These are phyloP conservation scores for Metschnikowia cerradonensis DNA, from an alignment of 805 yeast species.

Conservation along the genomic window DNA sequence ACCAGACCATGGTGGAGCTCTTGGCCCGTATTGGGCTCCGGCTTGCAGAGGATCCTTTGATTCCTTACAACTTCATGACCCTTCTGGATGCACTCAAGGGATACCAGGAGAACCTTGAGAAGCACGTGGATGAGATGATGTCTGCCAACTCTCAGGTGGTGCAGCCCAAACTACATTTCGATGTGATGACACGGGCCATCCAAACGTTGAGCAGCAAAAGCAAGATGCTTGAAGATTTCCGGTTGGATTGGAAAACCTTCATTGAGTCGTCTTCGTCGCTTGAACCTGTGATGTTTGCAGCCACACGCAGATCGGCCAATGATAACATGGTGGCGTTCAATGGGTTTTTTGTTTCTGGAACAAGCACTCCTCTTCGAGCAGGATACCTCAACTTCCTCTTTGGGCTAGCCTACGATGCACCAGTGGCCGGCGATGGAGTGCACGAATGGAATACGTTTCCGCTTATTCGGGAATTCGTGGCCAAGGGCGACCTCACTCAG, in stretches of 20 bases:
- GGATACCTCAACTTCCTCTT: conserved; percentile 66
- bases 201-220: conserved; percentile 33
- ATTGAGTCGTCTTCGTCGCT: conserved; percentile 42
- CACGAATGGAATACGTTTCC: conserved; percentile 70
- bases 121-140: conserved; percentile 25
- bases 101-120: conserved; percentile 45
- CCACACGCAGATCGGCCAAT: conserved; percentile 79
- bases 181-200: conserved; percentile 23
- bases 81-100: conserved; percentile 43
- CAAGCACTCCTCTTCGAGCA: conserved; percentile 47
- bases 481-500: conserved; percentile 41
- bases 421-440: conserved; percentile 29
- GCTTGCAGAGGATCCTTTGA: conserved; percentile 68
- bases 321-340: conserved; percentile 56
- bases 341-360: conserved; percentile 44
- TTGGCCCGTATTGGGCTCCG: conserved; percentile 51
- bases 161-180: conserved; percentile 22
- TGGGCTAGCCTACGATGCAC: conserved; percentile 65
- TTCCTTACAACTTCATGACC: conserved; percentile 60
- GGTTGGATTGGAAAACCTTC: conserved; percentile 56
- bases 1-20: conserved; percentile 52
- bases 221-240: conserved; percentile 49
- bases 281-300: conserved; percentile 70
- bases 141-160: background rate
- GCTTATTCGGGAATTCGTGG: conserved; percentile 63